Conservation (phyloP, 1,284 basidiomycete species). For the Ganoderma boninense region DNA sequence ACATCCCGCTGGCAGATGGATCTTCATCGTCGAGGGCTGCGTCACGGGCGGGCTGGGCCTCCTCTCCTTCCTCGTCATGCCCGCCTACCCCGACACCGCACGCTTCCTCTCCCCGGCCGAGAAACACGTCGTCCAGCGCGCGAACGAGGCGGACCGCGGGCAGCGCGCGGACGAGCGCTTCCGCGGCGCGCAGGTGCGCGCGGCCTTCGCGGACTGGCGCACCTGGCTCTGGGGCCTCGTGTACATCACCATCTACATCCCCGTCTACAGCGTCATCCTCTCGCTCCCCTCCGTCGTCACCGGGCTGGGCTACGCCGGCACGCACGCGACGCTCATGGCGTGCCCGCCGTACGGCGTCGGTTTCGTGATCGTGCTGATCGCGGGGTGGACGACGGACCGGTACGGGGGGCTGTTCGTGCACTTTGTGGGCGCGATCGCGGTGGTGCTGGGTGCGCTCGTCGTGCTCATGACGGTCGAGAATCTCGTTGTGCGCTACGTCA, state of each 20-base stretch:
- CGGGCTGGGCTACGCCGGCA: conserved; percentile 44
- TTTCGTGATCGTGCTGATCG: conserved; percentile 37
- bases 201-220: conserved; percentile 45
- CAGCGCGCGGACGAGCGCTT: conserved; percentile 41
- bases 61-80: conserved; percentile 49
- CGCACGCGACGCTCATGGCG: conserved; percentile 43
- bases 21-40: conserved; percentile 66
- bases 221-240: conserved; percentile 69
- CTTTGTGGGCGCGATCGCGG: conserved; percentile 60
- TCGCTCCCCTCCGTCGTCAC: conserved; percentile 46
- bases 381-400: conserved; percentile 40
- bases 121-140: conserved; percentile 46
- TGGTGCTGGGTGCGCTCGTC: conserved; percentile 72
- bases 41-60: conserved; percentile 53
- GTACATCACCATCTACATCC: conserved; percentile 56
- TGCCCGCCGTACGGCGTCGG: conserved; percentile 42
- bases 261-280: conserved; percentile 43
- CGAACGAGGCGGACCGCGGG: conserved; percentile 43
- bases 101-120: conserved; percentile 45
- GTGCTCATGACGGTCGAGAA: conserved; percentile 57
- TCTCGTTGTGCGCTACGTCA: conserved; percentile 41
- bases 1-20: conserved; percentile 52
- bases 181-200: conserved; percentile 40
- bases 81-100: conserved; percentile 49
- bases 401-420: conserved; percentile 60